A percentile compares a stretch with the other conserved stretches of the same genome.
These are phyloP conservation scores for Tubosaeta sp. DNA, from an alignment of 768 basidiomycete genomes.

Conservation along the genomic window DNA sequence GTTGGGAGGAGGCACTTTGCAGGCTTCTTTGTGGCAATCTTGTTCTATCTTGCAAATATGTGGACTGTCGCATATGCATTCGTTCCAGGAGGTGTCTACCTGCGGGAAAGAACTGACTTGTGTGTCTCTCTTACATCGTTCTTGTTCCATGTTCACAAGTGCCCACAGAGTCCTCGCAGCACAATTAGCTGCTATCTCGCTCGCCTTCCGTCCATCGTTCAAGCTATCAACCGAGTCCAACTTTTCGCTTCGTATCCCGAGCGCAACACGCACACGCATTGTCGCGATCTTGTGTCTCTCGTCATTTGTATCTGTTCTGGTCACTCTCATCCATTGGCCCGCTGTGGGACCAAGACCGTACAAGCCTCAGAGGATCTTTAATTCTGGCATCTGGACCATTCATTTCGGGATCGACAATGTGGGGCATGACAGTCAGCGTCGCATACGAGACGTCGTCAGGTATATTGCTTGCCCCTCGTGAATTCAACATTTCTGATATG, in stretches of 20 bases:
- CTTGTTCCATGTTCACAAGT: neutral
- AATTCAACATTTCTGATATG: neutral
- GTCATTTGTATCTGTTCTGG: slow-evolving; percentile 46
- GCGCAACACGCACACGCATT: slow-evolving; percentile 25
- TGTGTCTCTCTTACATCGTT: slow-evolving; percentile 33
- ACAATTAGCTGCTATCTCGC: slow-evolving; percentile 48
- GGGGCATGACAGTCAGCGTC: slow-evolving; percentile 33
- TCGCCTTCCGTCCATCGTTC: slow-evolving; percentile 43
- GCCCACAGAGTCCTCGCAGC: slow-evolving; percentile 45
- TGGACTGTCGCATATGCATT: slow-evolving; percentile 91
- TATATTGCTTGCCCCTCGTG: slow-evolving; percentile 36
- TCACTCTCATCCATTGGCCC: slow-evolving; percentile 54
- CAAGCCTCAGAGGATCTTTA: slow-evolving; percentile 63
- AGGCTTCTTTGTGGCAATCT: slow-evolving; percentile 55
- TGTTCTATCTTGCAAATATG: slow-evolving; percentile 65
- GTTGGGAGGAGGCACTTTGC: slow-evolving; percentile 49
- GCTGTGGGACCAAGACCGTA: slow-evolving; percentile 48
- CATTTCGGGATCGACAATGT: slow-evolving; percentile 68
- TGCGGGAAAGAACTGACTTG: slow-evolving; percentile 77
- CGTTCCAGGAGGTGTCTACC: slow-evolving; percentile 70
- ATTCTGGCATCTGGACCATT: slow-evolving; percentile 86
- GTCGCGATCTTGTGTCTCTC: slow-evolving; percentile 36
- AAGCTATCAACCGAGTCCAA: neutral
- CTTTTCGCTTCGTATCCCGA: slow-evolving; percentile 11
- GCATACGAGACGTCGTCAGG: slow-evolving; percentile 48